phyloP scores from a whole-genome alignment of 768 basidiomycete species.

The Mycena venus region DNA sequence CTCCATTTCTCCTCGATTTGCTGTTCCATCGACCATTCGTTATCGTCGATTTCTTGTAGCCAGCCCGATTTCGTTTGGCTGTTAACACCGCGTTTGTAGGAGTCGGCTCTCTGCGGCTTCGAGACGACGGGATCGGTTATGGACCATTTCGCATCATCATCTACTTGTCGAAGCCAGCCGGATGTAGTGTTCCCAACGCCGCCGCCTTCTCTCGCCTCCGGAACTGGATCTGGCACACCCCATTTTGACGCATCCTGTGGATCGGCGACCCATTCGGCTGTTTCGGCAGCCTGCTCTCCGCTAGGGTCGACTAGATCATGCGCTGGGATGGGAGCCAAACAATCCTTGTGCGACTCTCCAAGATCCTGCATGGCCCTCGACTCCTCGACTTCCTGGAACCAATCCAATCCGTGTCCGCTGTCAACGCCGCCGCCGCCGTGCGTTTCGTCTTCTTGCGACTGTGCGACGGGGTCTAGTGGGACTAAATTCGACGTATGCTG shows the following conservation, averaged over 20 bases:
- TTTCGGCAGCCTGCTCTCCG: no score
- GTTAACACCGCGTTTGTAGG: background rate
- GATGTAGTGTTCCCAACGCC: background rate
- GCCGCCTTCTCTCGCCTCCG: no score
- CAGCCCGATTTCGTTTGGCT: background rate
- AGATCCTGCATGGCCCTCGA: background rate
- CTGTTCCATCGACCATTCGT: background rate
- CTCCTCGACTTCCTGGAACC: background rate
- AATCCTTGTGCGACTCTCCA: background rate
- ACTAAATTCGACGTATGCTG: background rate
- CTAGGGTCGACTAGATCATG: no score
- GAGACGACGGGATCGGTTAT: background rate
- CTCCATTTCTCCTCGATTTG: background rate
- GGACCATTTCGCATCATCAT: background rate
- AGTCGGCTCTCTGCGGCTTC: background rate
- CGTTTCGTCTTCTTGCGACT: background rate
- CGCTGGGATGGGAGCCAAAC: background rate
- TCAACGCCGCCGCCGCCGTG: background rate
- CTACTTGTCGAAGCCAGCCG: background rate
- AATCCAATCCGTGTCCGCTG: background rate
- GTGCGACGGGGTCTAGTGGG: background rate
- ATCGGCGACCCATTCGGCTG: no score
- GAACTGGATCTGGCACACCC: no score
- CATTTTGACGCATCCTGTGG: background rate
- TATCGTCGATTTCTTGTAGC: constrained; percentile 6